Percentiles rank a stretch among this genome's conserved stretches.
phyloP scores from a whole-genome alignment of 2,329 filamentous ascomycete genomes.

The Scedosporium minutisporum region DNA sequence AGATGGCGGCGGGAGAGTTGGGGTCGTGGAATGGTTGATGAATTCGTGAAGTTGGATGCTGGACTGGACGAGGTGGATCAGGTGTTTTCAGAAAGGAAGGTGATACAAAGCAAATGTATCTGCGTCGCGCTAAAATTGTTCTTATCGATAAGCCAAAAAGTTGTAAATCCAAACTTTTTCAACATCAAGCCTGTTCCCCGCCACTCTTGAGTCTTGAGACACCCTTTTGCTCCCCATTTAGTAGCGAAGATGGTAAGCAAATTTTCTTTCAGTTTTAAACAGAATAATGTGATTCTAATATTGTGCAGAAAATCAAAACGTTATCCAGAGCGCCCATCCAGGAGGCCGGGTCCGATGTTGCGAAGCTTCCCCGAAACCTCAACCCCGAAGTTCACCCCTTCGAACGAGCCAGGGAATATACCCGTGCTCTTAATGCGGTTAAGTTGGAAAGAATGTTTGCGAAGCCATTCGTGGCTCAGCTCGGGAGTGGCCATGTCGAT shows the following conservation, averaged over 20 bases:
- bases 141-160: conserved; percentile 7
- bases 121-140: background rate
- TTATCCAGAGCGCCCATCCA: conserved; percentile 59
- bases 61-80: background rate
- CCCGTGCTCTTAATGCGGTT: conserved; percentile 59
- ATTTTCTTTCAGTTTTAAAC: background rate
- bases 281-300: background rate
- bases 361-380: conserved; percentile 60
- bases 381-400: conserved; percentile 85
- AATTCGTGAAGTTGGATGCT: background rate
- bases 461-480: conserved; percentile 65
- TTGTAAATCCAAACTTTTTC: conserved; percentile 5
- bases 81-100: background rate
- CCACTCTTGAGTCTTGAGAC: background rate
- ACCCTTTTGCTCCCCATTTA: background rate
- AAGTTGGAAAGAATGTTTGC: conserved; percentile 79
- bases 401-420: conserved; percentile 71
- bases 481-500: conserved; percentile 86
- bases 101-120: background rate
- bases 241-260: background rate
- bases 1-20: no score
- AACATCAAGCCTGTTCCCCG: background rate
- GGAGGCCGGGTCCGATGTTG: conserved; percentile 55
- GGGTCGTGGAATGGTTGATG: background rate
- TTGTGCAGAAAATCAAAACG: conserved; percentile 49